Conservation (phyloP, 2,329 filamentous ascomycete species). For the Aureobasidium pullulans region DNA sequence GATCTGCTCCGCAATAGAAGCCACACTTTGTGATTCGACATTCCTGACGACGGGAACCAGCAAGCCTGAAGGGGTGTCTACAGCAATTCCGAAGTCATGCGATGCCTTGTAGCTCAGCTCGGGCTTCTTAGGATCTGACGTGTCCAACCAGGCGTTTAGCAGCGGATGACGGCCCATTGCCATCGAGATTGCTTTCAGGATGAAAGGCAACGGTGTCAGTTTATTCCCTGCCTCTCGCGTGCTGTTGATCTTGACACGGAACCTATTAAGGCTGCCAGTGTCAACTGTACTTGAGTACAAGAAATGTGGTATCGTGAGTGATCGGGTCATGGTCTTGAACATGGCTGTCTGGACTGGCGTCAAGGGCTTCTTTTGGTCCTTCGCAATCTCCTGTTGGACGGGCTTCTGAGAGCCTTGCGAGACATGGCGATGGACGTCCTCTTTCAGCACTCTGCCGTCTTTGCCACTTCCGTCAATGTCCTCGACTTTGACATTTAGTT, state of each 20-base stretch:
- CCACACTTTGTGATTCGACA: constrained; percentile 68
- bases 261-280: constrained; percentile 63
- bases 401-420: constrained; percentile 20
- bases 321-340: constrained; percentile 97
- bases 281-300: constrained; percentile 88
- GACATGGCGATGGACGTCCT: constrained; percentile 61
- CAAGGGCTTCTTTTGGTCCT: constrained; percentile 62
- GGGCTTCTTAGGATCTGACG: constrained; percentile 55
- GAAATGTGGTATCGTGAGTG: constrained; percentile 87
- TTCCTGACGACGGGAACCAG: constrained; percentile 88
- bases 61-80: constrained; percentile 84
- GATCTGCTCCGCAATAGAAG: constrained; percentile 71
- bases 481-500: constrained; percentile 68
- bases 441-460: constrained; percentile 85
- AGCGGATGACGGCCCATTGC: constrained; percentile 74
- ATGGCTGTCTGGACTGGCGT: constrained; percentile 80
- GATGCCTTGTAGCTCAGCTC: constrained; percentile 68
- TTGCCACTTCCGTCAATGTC: constrained; percentile 78
- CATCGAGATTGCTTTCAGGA: constrained; percentile 90
- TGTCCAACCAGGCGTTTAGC: constrained; percentile 79
- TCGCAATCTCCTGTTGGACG: constrained; percentile 28
- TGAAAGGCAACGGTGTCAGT: constrained; percentile 86
- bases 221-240: constrained; percentile 42
- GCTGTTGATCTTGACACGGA: constrained; percentile 71
- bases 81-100: constrained; percentile 93